Conservation (phyloP, 805 yeast genomes). For the Yamadazyma tumulicola region DNA sequence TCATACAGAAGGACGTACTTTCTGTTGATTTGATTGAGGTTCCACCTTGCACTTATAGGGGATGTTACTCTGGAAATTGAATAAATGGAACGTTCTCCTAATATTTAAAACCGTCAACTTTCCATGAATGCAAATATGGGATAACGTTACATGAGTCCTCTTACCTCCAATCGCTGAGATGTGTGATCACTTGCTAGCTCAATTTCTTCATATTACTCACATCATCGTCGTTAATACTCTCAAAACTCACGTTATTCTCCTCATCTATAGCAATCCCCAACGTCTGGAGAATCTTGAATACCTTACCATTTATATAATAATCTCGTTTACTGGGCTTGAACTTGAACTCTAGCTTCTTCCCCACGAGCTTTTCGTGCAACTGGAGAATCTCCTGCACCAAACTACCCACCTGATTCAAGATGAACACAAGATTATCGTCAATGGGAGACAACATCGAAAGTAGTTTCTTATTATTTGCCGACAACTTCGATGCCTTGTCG, state of each 20-base stretch:
- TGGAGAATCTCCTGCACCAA: slow-evolving; percentile 26
- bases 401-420: slow-evolving; percentile 42
- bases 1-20: too few species aligned
- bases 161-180: too few species aligned
- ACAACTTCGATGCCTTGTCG: slow-evolving; percentile 9
- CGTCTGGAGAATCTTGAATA: slow-evolving; percentile 27
- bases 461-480: slow-evolving; percentile 19
- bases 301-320: slow-evolving; percentile 36
- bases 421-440: slow-evolving; percentile 44
- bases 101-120: too few species aligned
- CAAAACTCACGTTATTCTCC: too few species aligned
- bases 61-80: too few species aligned
- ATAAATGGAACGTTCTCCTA: too few species aligned
- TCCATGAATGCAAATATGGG: too few species aligned
- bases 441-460: slow-evolving; percentile 41
- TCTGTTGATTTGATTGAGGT: background rate
- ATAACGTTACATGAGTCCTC: too few species aligned
- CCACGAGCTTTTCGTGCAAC: slow-evolving; percentile 22
- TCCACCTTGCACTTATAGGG: too few species aligned
- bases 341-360: slow-evolving; percentile 21
- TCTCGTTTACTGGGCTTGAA: slow-evolving; percentile 35
- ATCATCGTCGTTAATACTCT: slow-evolving; percentile 6
- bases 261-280: slow-evolving; percentile 15
- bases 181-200: too few species aligned
- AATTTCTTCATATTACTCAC: slow-evolving; percentile 6